Base-by-base conservation (phyloP, 129 eudicot species). In the Helianthus tuberosus region DNA sequence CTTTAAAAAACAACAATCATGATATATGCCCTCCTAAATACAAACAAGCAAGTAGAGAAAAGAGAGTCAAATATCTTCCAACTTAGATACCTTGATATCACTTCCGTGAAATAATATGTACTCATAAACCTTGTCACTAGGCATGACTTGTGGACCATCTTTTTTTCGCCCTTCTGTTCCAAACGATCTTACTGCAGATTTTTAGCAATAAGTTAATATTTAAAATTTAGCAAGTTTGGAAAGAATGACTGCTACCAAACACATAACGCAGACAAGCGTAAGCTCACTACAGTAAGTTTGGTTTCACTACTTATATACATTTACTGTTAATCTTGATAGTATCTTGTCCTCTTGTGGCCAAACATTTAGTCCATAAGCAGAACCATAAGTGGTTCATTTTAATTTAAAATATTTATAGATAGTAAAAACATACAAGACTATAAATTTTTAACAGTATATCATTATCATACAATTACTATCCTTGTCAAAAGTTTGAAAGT, bases 81-180 rank as follows among this genome's bases (percentile, higher is more conserved):
- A 2, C 16, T 66, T 47, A 49, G 68, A 11, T 81, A 92, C 97
- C 96, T 92, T 92, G 77, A 92, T 92, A 73, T 92, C 96, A 84
- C 93, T 92, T 75, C 98, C 98, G 61, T 96, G 92, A 66, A 92
- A 92, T 61, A 87, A 82, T 68, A 92, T 89, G 85, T 87, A 92
- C 44, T 92, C 98, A 64, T 87, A 92, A 64, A 92, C 86, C 72
- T 84, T 89, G 72, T 92, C 98, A 51, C 89, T 84, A 16, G 93
- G 91, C 68, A 88, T 84, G 57, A 89, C 81, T 75, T 92, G 96
- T 23, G 96, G 89, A 10, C 98, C 98, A 75, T 92, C 96, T 64
- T 87, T 87, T 71, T 87, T 87, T 10, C 98, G 75, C n/a, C 98
- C 96, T 83, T 92, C 98, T 6, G 93, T 89, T 72, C 98, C 98